Evolutionary conservation across 2,329 filamentous ascomycete species (phyloP), one percentile per base, ranked within the genome.

Genomic region (Alternaria sp.): DNA sequence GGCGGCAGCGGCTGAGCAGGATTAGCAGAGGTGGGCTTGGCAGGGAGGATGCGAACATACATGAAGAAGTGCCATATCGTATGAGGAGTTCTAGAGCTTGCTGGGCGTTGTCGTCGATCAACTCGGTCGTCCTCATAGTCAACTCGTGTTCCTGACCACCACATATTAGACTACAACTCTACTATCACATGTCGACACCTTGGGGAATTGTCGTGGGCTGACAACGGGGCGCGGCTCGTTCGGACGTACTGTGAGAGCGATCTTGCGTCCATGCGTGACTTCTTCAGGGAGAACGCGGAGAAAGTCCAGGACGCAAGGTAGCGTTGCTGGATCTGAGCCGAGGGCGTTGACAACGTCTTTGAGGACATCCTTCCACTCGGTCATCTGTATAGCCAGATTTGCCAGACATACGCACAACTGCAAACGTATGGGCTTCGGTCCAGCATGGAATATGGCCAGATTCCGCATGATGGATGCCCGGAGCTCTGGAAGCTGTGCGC

Each of bases 241-340:
- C 90, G 88, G 86, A 94, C 92, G 83, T 95, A 97, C 93, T 87
- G 92, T 93, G 82, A 99, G 86, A 85, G 93, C 97, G 85, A 99
- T 97, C 84, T 98, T 99, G 81, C 95, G 92, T 82, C 95, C 95
- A 85, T 99, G 94, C 70, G 92, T 98, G 75, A 99, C 95, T 85
- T 99, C 95, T 84, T 99, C 95, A 56, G 95, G 95, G 67, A 99
- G 88, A 72, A 99, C 93, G 79, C 92, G 93, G 67, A 99, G 85
- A 79, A 99, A 99, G 79, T 99, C 95, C 74, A 99, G 84, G 72
- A 98, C 90, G 78, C 91, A 95, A 66, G 93, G 88, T 71, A 95
- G 88, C 76, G 90, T 92, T 73, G 89, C 87, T 60, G 90, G 86
- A 72, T 90, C 90, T 76, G 86, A 87, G 66, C 90, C 90, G 56